Evolutionary conservation across 345 rosid species (phyloP), one percentile per base, ranked within the genome.

Genomic region (Bruguiera gymnorhiza): DNA sequence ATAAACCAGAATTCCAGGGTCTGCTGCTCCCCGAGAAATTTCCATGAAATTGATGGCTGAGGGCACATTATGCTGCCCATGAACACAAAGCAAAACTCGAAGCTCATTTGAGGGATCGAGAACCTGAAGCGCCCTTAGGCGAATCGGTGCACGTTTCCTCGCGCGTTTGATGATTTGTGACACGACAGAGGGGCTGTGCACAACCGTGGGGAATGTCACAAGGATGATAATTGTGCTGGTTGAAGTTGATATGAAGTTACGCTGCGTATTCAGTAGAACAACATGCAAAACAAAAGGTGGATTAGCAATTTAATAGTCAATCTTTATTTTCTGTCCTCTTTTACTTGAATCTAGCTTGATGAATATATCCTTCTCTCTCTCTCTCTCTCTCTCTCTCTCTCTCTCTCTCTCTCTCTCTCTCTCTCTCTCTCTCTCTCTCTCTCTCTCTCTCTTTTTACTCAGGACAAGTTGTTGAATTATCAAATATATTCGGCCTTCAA

Each of bases 91-190:
- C 81, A 92, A 26, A 69, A 87, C 73, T 27, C 85, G 80, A 50
- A 95, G 92, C 79, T 92, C 94, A 18, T 66, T 81, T 4, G 85
- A 67, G 2, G 91, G 88, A 57, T 92, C 92, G 5, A 86, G 93
- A 88, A 91, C 81, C 43, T 92, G 90, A 30, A 95, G 91, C 8
- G 94, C 87, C 88, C 87, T 82, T 48, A 85, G 86, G 30, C 84
- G 89, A 13, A 86, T 84, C 2, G 97, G 97, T 2, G 91, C 89
- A 18, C 86, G 87, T 75, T 85, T 81, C 79, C 97, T 88, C 5
- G 99, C 98, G 0, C 97, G 89, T 73, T 78, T 73, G 23, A 95
- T 92, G 43, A 95, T 92, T 72, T 80, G 76, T 65, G 72, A 78
- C 60, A 92, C 89, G 18, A 95, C 82, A 1, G 79, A 75, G 21